Conservation (phyloP, 345 rosid genomes). For the Syzygium oleosum region DNA sequence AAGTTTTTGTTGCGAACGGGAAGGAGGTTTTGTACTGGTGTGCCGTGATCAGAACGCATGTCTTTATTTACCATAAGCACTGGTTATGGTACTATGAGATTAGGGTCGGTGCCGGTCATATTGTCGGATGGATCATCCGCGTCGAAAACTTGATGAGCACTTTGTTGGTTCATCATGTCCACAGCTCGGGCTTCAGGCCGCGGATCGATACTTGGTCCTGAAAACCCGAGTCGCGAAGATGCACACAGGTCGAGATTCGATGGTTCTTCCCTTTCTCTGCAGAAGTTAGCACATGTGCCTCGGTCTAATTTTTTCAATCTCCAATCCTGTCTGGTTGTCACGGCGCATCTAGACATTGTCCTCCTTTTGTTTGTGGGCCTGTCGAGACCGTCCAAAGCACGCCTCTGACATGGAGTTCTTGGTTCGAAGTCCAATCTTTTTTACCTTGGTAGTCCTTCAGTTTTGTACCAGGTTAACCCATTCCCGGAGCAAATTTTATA, state of each 20-base stretch:
- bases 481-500: not conserved
- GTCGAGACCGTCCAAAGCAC: not conserved
- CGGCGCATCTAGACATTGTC: not conserved
- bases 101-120: not conserved
- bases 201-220: not conserved
- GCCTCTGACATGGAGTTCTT: not conserved
- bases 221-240: not conserved
- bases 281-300: not conserved
- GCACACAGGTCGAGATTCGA: not conserved
- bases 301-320: not conserved
- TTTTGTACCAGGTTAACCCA: not conserved
- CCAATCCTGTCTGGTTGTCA: not conserved
- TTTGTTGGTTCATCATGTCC: not conserved
- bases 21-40: not conserved
- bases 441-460: not conserved
- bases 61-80: not conserved
- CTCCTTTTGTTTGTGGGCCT: not conserved
- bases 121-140: not conserved
- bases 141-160: not conserved
- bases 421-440: not conserved
- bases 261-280: not conserved
- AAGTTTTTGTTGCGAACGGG: not conserved
- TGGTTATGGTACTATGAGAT: not conserved
- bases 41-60: no score
- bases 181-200: not conserved